These are phyloP conservation scores for Helotiales sp. DNA, from an alignment of 2,329 filamentous ascomycete species.

Conservation along the genomic window DNA sequence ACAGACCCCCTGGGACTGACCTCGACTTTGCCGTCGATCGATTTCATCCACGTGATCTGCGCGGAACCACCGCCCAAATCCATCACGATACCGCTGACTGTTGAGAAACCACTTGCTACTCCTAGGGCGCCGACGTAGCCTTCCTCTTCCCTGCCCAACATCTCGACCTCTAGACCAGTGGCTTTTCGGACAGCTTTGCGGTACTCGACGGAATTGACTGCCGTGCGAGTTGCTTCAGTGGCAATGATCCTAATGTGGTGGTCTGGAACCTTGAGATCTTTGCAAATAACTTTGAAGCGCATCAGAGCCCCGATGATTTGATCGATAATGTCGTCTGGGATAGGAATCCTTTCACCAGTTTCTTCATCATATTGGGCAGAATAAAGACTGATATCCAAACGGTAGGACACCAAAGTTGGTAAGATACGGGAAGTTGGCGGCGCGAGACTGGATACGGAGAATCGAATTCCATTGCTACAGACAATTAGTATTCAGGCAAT, in stretches of 20 bases:
- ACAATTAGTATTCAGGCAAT: not conserved
- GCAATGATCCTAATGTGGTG: conserved; percentile 63
- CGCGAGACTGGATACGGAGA: conserved; percentile 67
- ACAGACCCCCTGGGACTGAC: conserved; percentile 61
- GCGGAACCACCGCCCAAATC: conserved; percentile 73
- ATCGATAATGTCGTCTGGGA: conserved; percentile 55
- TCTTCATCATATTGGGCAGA: conserved; percentile 61
- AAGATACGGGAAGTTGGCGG: conserved; percentile 64
- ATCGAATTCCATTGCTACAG: conserved; percentile 71
- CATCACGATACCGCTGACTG: conserved; percentile 71
- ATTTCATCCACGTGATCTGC: conserved; percentile 70
- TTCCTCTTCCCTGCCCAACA: conserved; percentile 70
- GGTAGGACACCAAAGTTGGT: conserved; percentile 61
- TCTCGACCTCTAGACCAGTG: conserved; percentile 63
- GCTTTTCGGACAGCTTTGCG: conserved; percentile 54
- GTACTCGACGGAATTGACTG: conserved; percentile 63
- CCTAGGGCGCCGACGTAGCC: conserved; percentile 69
- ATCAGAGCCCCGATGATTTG: conserved; percentile 56
- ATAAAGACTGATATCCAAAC: conserved; percentile 66
- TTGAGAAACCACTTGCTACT: conserved; percentile 66
- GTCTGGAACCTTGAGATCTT: conserved; percentile 59
- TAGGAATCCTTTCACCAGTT: conserved; percentile 53
- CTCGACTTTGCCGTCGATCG: conserved; percentile 53
- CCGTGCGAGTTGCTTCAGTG: conserved; percentile 70
- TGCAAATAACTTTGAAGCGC: conserved; percentile 62